Percentiles rank a stretch among this genome's conserved stretches.
phyloP scores from a whole-genome alignment of 306 rosid species.

The Fagus sylvatica region DNA sequence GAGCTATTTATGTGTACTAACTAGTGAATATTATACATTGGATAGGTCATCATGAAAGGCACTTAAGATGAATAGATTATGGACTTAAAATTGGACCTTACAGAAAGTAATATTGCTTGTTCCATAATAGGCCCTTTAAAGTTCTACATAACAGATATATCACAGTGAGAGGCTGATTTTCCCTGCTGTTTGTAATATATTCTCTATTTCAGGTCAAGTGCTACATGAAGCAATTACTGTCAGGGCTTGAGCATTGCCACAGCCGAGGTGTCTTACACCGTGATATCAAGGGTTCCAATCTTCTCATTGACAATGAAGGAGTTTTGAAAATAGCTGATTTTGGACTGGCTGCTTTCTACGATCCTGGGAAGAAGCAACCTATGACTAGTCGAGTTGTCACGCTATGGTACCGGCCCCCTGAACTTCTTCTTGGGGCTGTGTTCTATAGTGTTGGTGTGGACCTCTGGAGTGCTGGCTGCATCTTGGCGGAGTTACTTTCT shows the following conservation, averaged over 20 bases:
- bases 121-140: not conserved
- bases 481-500: slow-evolving; percentile 81
- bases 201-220: slow-evolving; percentile 69
- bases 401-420: slow-evolving; percentile 97
- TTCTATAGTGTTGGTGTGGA: slow-evolving; percentile 67
- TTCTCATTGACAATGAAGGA: slow-evolving; percentile 87
- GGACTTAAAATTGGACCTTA: not conserved
- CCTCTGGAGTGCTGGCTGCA: slow-evolving; percentile 98
- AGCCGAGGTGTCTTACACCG: slow-evolving; percentile 85
- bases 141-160: not conserved
- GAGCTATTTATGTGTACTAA: slow-evolving; percentile 8
- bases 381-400: slow-evolving; percentile 96
- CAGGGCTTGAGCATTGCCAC: slow-evolving; percentile 97
- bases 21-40: not conserved
- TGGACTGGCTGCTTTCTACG: slow-evolving; percentile 74
- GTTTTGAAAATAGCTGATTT: slow-evolving; percentile 93
- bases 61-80: not conserved
- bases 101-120: not conserved
- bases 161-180: slow-evolving; percentile 37
- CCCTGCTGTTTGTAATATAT: slow-evolving; percentile 29
- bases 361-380: slow-evolving; percentile 62
- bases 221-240: slow-evolving; percentile 88
- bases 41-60: not conserved
- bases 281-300: slow-evolving; percentile 94
- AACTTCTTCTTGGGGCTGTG: slow-evolving; percentile 90